Evolutionary conservation across 2,329 filamentous ascomycete genomes (phyloP).

Genomic region (Cryphonectria parasitica): DNA sequence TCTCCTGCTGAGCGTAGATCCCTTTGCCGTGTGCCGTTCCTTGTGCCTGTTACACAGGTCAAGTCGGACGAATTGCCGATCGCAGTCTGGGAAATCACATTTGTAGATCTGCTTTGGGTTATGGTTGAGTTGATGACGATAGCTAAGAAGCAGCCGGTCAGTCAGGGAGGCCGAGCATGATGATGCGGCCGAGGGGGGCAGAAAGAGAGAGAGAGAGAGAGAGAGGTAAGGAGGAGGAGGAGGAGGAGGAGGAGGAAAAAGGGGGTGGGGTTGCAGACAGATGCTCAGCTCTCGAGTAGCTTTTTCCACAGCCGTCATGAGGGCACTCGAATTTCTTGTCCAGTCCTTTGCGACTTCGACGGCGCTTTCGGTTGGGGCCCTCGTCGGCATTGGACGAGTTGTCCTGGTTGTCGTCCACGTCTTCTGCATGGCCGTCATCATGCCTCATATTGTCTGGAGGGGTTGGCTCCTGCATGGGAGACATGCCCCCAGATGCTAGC

Average conservation of each 20-base stretch:
- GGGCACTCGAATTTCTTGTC: constrained; percentile 86
- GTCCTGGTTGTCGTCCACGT: constrained; percentile 46
- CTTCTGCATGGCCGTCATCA: constrained; percentile 44
- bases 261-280: constrained; percentile 60
- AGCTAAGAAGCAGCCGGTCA: constrained; percentile 45
- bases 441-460: constrained; percentile 46
- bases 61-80: constrained; percentile 87
- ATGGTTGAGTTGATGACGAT: constrained; percentile 95
- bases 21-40: constrained; percentile 79
- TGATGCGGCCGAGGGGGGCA: neutral
- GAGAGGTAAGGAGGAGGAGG: neutral
- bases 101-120: constrained; percentile 93
- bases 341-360: constrained; percentile 75
- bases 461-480: constrained; percentile 46
- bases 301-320: constrained; percentile 88
- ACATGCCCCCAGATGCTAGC: constrained; percentile 48
- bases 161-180: neutral
- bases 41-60: constrained; percentile 87
- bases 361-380: constrained; percentile 61
- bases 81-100: constrained; percentile 91
- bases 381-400: constrained; percentile 56
- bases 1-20: constrained; percentile 75
- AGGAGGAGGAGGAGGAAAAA: too few species aligned
- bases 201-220: too few species aligned
- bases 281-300: constrained; percentile 94